Evolutionary conservation across 1,284 basidiomycete species (phyloP).

Genomic region (Cystobasidium slooffiae): DNA sequence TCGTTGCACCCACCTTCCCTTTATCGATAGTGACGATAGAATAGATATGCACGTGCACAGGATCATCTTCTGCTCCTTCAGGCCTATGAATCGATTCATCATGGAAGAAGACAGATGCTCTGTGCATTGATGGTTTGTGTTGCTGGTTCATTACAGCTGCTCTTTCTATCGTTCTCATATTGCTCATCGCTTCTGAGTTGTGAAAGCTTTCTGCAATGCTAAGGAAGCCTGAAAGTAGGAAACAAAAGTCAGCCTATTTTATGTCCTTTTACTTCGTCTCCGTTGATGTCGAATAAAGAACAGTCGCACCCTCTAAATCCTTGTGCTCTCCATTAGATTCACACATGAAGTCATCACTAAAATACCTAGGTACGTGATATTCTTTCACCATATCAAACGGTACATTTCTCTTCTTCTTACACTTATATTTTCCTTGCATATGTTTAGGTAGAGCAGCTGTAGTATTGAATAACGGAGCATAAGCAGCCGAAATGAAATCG

Average conservation of each 20-base stretch:
- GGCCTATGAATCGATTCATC: slow-evolving; percentile 10
- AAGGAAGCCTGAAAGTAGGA: neutral
- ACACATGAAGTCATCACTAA: neutral
- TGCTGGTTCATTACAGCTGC: slow-evolving; percentile 1
- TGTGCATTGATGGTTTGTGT: neutral
- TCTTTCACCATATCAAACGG: slow-evolving; percentile 14
- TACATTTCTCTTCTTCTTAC: slow-evolving; percentile 10
- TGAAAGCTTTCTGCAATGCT: neutral
- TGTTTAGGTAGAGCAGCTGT: slow-evolving; percentile 9
- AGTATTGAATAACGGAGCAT: slow-evolving; percentile 10
- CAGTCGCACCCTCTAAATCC: neutral
- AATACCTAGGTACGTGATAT: slow-evolving; percentile 16
- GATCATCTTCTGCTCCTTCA: neutral
- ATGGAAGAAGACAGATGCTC: slow-evolving; percentile 10
- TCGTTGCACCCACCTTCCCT: too few relatives aligned
- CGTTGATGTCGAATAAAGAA: neutral
- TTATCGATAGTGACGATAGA: slow-evolving; percentile 19
- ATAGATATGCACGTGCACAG: slow-evolving; percentile 12
- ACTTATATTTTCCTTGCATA: slow-evolving; percentile 8
- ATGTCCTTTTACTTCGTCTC: neutral
- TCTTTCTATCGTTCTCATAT: slow-evolving; percentile 4
- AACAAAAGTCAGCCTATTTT: neutral
- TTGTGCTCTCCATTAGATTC: slow-evolving; percentile 8
- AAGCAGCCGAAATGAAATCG: slow-evolving; percentile 3
- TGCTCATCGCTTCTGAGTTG: slow-evolving; percentile 1